Evolutionary conservation across 1,139 yeast genomes (phyloP).

Genomic region (Candida glucosophila): DNA sequence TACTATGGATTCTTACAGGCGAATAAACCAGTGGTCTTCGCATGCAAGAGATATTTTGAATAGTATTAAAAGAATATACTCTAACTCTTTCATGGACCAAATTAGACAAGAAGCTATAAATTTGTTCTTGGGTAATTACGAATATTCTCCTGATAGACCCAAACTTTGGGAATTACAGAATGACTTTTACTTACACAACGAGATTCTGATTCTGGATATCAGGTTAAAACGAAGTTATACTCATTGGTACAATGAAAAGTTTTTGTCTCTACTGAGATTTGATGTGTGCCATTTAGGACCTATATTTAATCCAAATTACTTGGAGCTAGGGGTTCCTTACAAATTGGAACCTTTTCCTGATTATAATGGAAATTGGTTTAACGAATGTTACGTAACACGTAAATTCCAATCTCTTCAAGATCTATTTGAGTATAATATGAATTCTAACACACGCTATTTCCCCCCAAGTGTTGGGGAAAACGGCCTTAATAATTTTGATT

Average conservation of each 20-base stretch:
- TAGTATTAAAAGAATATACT: slow-evolving; percentile 85
- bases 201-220: slow-evolving; percentile 24
- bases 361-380: slow-evolving; percentile 78
- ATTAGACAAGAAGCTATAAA: slow-evolving; percentile 96
- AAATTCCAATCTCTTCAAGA: slow-evolving; percentile 56
- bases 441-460: slow-evolving; percentile 72
- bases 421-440: slow-evolving; percentile 77
- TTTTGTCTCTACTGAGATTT: slow-evolving; percentile 21
- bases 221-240: slow-evolving; percentile 51
- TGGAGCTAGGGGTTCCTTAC: slow-evolving; percentile 42
- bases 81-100: slow-evolving; percentile 92
- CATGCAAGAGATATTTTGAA: slow-evolving; percentile 95
- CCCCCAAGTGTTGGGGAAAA: slow-evolving; percentile 22
- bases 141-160: slow-evolving; percentile 66
- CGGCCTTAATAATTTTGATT: slow-evolving; percentile 37
- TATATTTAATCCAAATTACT: slow-evolving; percentile 6
- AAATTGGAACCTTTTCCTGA: slow-evolving; percentile 78
- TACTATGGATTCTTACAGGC: slow-evolving; percentile 93
- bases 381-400: slow-evolving; percentile 73
- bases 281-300: background rate
- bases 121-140: slow-evolving; percentile 82
- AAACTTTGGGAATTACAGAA: slow-evolving; percentile 89
- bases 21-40: slow-evolving; percentile 96
- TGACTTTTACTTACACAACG: slow-evolving; percentile 81
- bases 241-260: slow-evolving; percentile 70